Base-by-base conservation (phyloP, 805 yeast species). In the Zygoascus ofunaensis region DNA sequence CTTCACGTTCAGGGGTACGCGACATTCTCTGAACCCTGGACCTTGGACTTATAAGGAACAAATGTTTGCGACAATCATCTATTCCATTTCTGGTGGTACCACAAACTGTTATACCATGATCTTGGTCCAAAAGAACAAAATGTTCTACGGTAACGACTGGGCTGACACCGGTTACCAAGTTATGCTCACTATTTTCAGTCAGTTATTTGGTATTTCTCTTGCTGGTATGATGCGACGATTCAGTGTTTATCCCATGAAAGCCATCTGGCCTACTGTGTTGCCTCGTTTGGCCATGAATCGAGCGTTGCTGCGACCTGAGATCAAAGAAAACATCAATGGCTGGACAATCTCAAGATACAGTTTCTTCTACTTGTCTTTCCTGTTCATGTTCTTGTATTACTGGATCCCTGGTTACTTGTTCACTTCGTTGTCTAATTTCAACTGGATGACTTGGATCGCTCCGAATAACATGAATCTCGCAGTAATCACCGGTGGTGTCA, bases 41-140 rank as follows among this genome's bases (percentile, higher is more conserved):
- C 81, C 80, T 15, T 79, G 81, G 79, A 63, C 67, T 34, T 63
- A 58, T 49, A 79, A 79, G 55, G 85, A 79, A 54, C 84, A 79
- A 56, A 77, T 78, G 80, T 66, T 79, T 46, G 64, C 79, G 5
- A 73, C 83, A 12, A 44, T 47, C 14, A 47, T 47, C 37, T 37
- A 47, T 24, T 36, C 32, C 22, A 37, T 39, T 19, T 26, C 42
- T 15, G n/a, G 18, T 7, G 33, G 43, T 14, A 21, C 17, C 18
- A 26, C 47, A n/a, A 41, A 47, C 19, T 50, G 41, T 15, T 42
- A 49, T 45, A 46, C 44, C 26, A 51, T 47, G 32, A 43, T 54
- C 15, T 41, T 45, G 28, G 55, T 49, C 3, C 57, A 54, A 43
- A 45, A 42, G 30, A 35, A 49, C 23, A 49, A 26, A 4, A 28